phyloP scores from a whole-genome alignment of 257 asterid genomes.

The Plectranthus barbatus region DNA sequence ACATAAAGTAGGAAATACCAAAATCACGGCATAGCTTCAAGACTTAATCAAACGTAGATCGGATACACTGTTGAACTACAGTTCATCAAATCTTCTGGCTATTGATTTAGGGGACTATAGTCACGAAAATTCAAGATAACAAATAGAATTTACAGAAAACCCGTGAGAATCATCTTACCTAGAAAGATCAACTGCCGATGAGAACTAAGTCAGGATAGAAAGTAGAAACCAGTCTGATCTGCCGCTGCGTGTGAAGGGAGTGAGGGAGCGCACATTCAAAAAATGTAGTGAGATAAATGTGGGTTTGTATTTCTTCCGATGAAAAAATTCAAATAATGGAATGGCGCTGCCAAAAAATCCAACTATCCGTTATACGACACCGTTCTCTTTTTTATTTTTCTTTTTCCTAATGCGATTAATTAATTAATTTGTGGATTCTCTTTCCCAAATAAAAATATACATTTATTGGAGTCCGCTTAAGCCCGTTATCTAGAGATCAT shows the following conservation, averaged over 20 bases:
- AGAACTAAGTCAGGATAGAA: too few species aligned
- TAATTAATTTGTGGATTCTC: too few species aligned
- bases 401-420: too few species aligned
- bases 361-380: neutral
- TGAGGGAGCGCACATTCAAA: slow-evolving; percentile 13
- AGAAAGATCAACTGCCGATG: too few species aligned
- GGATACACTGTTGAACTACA: neutral
- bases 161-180: neutral
- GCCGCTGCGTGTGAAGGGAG: neutral
- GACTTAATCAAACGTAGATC: neutral
- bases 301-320: neutral
- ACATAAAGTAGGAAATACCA: neutral
- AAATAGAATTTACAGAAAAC: neutral
- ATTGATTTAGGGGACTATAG: neutral
- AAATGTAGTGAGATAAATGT: neutral
- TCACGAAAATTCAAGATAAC: neutral
- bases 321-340: slow-evolving; percentile 17
- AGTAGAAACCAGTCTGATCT: neutral
- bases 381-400: neutral
- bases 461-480: too few species aligned
- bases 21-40: neutral
- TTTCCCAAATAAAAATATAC: too few species aligned
- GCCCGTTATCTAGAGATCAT: too few species aligned
- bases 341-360: slow-evolving; percentile 9
- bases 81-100: too few species aligned